phyloP scores from a whole-genome alignment of 805 yeast genomes.

The Blastobotrys attinorum region DNA sequence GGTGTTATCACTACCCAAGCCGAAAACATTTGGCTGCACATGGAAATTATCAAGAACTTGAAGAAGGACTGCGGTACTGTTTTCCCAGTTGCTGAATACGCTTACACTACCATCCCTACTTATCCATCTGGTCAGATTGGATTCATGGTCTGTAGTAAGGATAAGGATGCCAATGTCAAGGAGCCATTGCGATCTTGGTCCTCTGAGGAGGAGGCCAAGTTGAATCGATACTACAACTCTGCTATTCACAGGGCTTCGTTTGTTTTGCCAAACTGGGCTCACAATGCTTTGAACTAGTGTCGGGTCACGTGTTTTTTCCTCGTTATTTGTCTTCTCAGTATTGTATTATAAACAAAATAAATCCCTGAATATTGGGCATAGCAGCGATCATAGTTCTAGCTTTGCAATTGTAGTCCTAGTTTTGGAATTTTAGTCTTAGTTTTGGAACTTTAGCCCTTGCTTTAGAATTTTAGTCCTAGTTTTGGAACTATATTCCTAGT shows the following conservation, averaged over 20 bases:
- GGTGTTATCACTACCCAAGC: slow-evolving; percentile 79
- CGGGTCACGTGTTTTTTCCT: neutral
- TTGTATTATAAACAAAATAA: neutral
- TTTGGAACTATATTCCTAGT: too few relatives aligned
- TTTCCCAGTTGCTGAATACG: slow-evolving; percentile 87
- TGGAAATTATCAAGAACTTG: slow-evolving; percentile 73
- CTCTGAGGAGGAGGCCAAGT: slow-evolving; percentile 51
- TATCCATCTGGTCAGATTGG: slow-evolving; percentile 97
- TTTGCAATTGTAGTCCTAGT: too few relatives aligned
- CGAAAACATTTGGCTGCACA: slow-evolving; percentile 89
- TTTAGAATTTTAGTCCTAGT: too few relatives aligned
- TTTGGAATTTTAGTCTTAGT: too few relatives aligned
- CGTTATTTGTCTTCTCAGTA: neutral
- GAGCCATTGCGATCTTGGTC: slow-evolving; percentile 61
- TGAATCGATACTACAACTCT: slow-evolving; percentile 76
- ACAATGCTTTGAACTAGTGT: slow-evolving; percentile 36
- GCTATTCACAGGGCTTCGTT: slow-evolving; percentile 83
- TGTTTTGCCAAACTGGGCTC: slow-evolving; percentile 88
- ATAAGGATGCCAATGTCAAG: slow-evolving; percentile 52
- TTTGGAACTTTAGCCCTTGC: too few relatives aligned
- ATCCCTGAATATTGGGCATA: neutral
- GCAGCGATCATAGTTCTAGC: too few relatives aligned
- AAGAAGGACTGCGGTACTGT: slow-evolving; percentile 74
- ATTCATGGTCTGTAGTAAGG: slow-evolving; percentile 92
- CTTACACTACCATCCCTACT: slow-evolving; percentile 90